A percentile compares a stretch with the other conserved stretches of the same genome.
These are phyloP conservation scores for Euphorbia celastroides DNA, from an alignment of 441 rosid species.

Conservation along the genomic window DNA sequence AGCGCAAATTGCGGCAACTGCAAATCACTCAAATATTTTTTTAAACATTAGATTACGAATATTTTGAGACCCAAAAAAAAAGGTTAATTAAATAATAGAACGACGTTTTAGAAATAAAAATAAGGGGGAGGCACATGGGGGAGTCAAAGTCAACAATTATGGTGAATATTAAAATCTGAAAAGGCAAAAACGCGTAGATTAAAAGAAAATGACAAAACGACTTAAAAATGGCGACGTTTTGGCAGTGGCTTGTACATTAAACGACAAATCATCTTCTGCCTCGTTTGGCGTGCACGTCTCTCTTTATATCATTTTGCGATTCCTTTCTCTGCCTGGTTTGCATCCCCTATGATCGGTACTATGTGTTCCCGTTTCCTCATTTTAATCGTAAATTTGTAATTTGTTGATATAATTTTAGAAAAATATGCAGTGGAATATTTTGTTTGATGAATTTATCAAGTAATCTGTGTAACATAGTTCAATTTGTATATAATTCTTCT, in stretches of 20 bases:
- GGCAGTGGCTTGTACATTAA: conserved; percentile 17
- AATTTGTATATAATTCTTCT: too few relatives aligned
- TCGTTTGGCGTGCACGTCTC: conserved; percentile 74
- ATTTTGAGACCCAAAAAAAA: conserved; percentile 2
- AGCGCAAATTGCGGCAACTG: conserved; percentile 68
- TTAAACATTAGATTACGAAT: neutral
- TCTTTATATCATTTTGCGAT: neutral
- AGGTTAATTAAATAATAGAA: neutral
- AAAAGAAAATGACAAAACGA: conserved; percentile 37
- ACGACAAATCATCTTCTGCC: conserved; percentile 39
- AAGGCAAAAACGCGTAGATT: conserved; percentile 42
- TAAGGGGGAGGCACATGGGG: conserved; percentile 18
- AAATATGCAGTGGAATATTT: too few relatives aligned
- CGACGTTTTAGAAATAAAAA: neutral
- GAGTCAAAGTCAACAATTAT: conserved; percentile 49
- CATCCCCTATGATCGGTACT: neutral
- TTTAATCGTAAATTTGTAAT: too few relatives aligned
- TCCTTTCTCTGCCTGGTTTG: neutral
- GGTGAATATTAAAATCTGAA: neutral
- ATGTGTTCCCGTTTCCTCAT: neutral
- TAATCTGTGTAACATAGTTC: too few relatives aligned
- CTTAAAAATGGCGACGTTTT: conserved; percentile 27
- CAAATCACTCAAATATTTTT: conserved; percentile 14
- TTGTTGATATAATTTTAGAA: too few relatives aligned
- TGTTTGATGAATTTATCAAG: too few relatives aligned